Base-by-base conservation (phyloP, 1,139 yeast genomes). In the Entelexis paramagnoliae region DNA sequence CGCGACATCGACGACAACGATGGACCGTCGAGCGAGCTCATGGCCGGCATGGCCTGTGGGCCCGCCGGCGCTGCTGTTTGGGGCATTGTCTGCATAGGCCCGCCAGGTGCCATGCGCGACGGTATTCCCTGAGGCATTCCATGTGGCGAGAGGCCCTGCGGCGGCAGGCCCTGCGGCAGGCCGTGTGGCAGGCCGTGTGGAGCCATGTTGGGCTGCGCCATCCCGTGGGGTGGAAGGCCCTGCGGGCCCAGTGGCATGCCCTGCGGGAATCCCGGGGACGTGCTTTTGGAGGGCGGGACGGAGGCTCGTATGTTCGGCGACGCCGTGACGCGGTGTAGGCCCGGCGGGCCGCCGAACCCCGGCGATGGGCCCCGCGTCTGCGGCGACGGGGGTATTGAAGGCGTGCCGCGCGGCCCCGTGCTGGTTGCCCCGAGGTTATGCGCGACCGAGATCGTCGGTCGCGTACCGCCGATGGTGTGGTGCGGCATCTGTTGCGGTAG, bases 361-460 rank as follows among this genome's bases (percentile, higher is more conserved):
- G 47, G 47, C 16, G 47, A 44, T 16, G 32, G 32, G 10, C 30
- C 33, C 17, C 47, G 47, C 26, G 47, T 44, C 22, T 33, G 47
- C 29, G 47, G 47, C 22, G 47, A 44, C n/a, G 32, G 33, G 2
- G 47, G 47, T 10, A 33, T 33, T 2, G 46, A 43, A 14, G 47
- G 40, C 26, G 40, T 33, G 51, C 51, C 41, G 51, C 43, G 49
- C 35, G 36, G 41, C 42, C 49, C 49, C 45, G 47, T 47, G 20
- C 26, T 22, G 9, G 40, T 6, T 14, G 49, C 51, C 20, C 54
- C 50, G 3, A 55, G 42, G 33, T 55, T 55, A 36, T 55, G 57
- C 22, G 56, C 56, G 5, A 55, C 56, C 7, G 57, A 49, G 10
- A 51, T 46, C 19, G 36, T 50, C n/a, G 56, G 54, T 9, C 57